phyloP scores from a whole-genome alignment of 352 stramenopile genomes.

The Phytophthora europaea region DNA sequence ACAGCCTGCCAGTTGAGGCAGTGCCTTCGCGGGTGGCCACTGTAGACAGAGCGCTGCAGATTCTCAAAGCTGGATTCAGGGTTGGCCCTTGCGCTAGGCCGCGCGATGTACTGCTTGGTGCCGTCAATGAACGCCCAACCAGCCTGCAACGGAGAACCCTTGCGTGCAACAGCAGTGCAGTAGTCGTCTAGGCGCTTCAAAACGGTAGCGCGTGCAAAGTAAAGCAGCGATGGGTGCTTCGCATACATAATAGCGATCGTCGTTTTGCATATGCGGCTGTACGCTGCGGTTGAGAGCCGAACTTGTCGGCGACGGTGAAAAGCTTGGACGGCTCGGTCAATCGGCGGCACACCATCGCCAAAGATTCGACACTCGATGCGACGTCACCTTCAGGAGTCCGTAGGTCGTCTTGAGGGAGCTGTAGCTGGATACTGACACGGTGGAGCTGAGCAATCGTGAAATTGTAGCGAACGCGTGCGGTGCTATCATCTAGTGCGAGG shows the following conservation, averaged over 20 bases:
- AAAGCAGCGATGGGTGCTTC: not conserved
- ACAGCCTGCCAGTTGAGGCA: conserved; percentile 8
- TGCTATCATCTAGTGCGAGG: not conserved
- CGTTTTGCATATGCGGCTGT: conserved; percentile 1
- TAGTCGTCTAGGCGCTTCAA: not conserved
- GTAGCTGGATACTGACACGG: not conserved
- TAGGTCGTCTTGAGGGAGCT: not conserved
- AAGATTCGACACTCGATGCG: conserved; percentile 2
- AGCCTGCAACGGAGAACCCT: not conserved
- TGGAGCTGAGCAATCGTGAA: conserved; percentile 5
- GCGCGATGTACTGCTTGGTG: conserved; percentile 13
- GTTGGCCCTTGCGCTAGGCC: not conserved
- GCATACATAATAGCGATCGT: not conserved
- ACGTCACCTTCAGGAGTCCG: not conserved
- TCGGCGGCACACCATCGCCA: conserved; percentile 4
- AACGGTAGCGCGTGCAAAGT: not conserved
- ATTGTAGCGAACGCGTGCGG: conserved; percentile 10
- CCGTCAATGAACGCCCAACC: conserved; percentile 16
- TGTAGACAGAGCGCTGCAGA: conserved; percentile 12
- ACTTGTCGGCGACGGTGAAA: conserved; percentile 9
- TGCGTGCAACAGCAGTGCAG: not conserved
- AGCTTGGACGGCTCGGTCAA: conserved; percentile 11
- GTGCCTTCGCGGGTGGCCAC: conserved; percentile 4
- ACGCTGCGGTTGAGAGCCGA: not conserved
- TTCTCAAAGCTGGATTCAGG: not conserved